Evolutionary conservation across 140 eudicot genomes (phyloP).

Genomic region (Ambrosia hybrid): DNA sequence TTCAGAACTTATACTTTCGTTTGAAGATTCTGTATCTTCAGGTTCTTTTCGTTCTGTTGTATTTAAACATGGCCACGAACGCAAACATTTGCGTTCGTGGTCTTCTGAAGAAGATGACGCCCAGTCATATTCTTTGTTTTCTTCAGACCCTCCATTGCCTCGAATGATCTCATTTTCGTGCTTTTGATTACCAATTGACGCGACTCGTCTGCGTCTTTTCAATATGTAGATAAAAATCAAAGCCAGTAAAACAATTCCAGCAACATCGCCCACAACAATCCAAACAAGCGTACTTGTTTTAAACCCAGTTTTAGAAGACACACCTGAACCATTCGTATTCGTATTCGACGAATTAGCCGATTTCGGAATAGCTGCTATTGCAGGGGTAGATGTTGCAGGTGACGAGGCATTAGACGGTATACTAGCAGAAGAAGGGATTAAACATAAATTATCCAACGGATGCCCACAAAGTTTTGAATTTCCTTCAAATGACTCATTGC

Average conservation of each 20-base stretch:
- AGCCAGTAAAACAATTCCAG: slow-evolving; percentile 53
- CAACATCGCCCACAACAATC: slow-evolving; percentile 67
- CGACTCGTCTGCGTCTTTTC: slow-evolving; percentile 36
- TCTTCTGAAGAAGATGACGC: slow-evolving; percentile 53
- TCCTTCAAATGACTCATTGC: slow-evolving; percentile 49
- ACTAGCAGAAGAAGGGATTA: slow-evolving; percentile 62
- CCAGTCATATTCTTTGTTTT: slow-evolving; percentile 61
- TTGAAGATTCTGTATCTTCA: slow-evolving; percentile 37
- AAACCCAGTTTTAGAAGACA: slow-evolving; percentile 41
- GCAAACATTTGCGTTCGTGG: slow-evolving; percentile 39
- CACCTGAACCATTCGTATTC: slow-evolving; percentile 26
- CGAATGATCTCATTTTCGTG: neutral
- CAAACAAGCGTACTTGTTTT: slow-evolving; percentile 47
- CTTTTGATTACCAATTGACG: slow-evolving; percentile 22
- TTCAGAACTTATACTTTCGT: slow-evolving; percentile 39
- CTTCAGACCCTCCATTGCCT: neutral
- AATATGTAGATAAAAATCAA: slow-evolving; percentile 47
- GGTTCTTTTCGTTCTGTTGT: slow-evolving; percentile 38
- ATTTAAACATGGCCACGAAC: slow-evolving; percentile 54
- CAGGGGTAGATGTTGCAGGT: slow-evolving; percentile 72
- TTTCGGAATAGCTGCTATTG: slow-evolving; percentile 91
- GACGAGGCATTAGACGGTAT: slow-evolving; percentile 43
- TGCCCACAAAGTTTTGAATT: slow-evolving; percentile 67
- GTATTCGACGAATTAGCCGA: slow-evolving; percentile 42
- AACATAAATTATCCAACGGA: slow-evolving; percentile 59